These are phyloP conservation scores for Piper betle DNA, from an alignment of 164 flowering plant genomes.

Conservation along the genomic window DNA sequence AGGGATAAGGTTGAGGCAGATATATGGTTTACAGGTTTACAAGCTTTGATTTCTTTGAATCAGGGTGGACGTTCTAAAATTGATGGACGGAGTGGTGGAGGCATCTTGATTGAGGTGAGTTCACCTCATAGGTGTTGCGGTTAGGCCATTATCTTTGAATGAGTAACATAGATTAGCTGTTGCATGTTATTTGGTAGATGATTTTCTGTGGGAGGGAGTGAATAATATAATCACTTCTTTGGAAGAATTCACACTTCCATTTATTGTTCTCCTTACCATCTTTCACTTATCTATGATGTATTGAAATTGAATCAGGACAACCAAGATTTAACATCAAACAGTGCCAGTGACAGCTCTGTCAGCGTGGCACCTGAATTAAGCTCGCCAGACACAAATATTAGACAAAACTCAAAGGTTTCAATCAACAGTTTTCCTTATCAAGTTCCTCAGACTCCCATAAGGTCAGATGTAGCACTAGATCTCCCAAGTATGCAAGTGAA, in stretches of 20 bases:
- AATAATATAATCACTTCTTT: no score
- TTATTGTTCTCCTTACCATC: background rate
- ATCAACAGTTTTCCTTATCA: conserved; percentile 34
- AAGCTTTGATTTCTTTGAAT: conserved; percentile 59
- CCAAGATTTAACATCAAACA: conserved; percentile 22
- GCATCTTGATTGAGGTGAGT: conserved; percentile 61
- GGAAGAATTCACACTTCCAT: background rate
- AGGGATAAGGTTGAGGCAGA: conserved; percentile 95
- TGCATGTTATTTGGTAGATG: background rate
- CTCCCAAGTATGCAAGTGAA: conserved; percentile 25
- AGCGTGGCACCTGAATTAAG: conserved; percentile 18
- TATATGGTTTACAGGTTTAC: conserved; percentile 90
- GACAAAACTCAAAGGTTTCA: conserved; percentile 6
- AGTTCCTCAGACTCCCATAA: conserved; percentile 16
- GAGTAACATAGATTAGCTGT: background rate
- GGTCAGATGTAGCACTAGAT: conserved; percentile 22
- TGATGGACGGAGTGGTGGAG: conserved; percentile 92
- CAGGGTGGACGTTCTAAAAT: conserved; percentile 91
- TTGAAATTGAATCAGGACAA: conserved; percentile 11
- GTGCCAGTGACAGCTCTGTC: conserved; percentile 23
- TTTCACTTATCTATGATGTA: background rate
- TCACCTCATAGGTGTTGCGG: background rate
- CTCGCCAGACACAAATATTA: conserved; percentile 19
- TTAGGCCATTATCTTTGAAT: background rate
- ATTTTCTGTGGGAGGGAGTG: background rate